A percentile compares a stretch with the other conserved stretches of the same genome.
These are phyloP conservation scores for Psilocybe azurescens DNA, from an alignment of 768 basidiomycete species.

Conservation along the genomic window DNA sequence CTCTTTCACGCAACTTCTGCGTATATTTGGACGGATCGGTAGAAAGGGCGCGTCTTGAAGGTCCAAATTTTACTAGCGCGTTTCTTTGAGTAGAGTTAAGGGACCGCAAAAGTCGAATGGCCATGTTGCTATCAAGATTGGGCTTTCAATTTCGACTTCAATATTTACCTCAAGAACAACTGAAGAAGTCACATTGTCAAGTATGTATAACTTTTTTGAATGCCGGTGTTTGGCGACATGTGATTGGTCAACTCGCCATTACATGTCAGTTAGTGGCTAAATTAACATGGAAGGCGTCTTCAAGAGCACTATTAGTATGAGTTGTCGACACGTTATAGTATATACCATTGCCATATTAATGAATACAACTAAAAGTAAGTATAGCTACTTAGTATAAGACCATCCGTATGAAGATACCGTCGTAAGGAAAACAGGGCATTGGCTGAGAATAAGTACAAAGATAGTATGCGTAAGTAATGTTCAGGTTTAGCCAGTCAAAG, in stretches of 20 bases:
- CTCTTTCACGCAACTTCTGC: conserved; percentile 67
- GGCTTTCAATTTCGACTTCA: too few relatives aligned
- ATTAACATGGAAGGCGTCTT: not conserved
- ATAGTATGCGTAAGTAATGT: not conserved
- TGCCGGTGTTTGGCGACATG: not conserved
- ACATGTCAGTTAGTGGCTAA: too few relatives aligned
- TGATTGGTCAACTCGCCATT: not conserved
- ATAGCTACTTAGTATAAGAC: too few relatives aligned
- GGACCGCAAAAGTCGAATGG: conserved; percentile 12
- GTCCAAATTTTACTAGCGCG: not conserved
- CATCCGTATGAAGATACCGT: too few relatives aligned
- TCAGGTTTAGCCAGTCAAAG: conserved; percentile 19
- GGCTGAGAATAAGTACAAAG: not conserved
- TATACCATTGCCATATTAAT: too few relatives aligned
- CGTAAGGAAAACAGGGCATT: too few relatives aligned
- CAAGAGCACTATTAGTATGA: not conserved
- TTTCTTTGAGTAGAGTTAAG: not conserved
- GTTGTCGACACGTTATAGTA: too few relatives aligned
- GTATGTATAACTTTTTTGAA: not conserved
- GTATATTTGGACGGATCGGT: conserved; percentile 56
- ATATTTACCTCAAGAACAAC: too few relatives aligned
- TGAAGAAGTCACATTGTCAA: too few relatives aligned
- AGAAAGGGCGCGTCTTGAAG: conserved; percentile 11
- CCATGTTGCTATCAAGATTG: conserved; percentile 10
- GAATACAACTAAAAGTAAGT: not conserved